Evolutionary conservation across 768 basidiomycete genomes (phyloP).

Genomic region (Epithele typhae): DNA sequence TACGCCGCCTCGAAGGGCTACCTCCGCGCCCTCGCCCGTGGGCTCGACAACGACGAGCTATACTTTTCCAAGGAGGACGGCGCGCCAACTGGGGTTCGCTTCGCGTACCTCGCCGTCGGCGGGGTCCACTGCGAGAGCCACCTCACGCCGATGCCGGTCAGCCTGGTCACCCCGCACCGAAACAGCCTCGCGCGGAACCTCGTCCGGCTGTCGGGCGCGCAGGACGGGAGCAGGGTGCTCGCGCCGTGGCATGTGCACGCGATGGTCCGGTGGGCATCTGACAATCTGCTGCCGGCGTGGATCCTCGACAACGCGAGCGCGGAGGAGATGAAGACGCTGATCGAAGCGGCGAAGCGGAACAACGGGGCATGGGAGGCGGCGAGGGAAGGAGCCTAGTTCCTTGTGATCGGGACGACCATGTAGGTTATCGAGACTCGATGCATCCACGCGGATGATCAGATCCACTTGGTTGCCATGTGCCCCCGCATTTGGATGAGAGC

Average conservation of each 20-base stretch:
- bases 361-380: too few species aligned
- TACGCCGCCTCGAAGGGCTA: constrained; percentile 24
- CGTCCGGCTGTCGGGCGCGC: constrained; percentile 19
- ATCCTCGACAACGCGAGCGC: constrained; percentile 7
- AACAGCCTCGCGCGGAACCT: constrained; percentile 17
- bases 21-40: constrained; percentile 17
- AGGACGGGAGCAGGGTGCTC: constrained; percentile 15
- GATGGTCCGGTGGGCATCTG: constrained; percentile 6
- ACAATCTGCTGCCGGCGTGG: constrained; percentile 8
- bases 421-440: too few species aligned
- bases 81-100: constrained; percentile 17
- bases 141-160: constrained; percentile 2
- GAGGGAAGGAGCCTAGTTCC: too few species aligned
- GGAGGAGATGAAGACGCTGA: constrained; percentile 8
- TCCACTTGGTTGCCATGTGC: too few species aligned
- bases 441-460: too few species aligned
- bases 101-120: constrained; percentile 21
- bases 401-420: too few species aligned
- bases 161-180: constrained; percentile 13
- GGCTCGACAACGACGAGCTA: constrained; percentile 22
- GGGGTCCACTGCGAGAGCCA: constrained; percentile 15
- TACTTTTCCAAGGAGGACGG: constrained; percentile 7
- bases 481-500: too few species aligned
- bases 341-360: constrained; percentile 2
- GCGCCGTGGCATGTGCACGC: constrained; percentile 20